Evolutionary conservation across 768 basidiomycete genomes (phyloP).

Genomic region (Rhodosporidiobolus sp.): DNA sequence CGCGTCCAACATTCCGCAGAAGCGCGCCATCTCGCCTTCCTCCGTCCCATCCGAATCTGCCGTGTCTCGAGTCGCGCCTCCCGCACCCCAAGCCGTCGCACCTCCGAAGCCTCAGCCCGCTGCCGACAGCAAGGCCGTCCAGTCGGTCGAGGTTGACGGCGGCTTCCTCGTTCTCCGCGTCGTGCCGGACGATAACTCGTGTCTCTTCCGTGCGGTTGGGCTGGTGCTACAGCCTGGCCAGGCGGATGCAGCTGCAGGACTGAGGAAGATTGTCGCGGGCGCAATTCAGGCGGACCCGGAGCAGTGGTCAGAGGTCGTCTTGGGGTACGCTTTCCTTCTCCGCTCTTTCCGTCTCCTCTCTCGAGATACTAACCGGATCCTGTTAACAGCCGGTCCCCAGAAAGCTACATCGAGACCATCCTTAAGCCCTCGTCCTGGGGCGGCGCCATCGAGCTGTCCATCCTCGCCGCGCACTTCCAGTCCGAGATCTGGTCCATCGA

Average conservation of each 20-base stretch:
- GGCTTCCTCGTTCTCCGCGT: slow-evolving; percentile 49
- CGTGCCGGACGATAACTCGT: slow-evolving; percentile 97
- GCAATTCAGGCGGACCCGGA: slow-evolving; percentile 68
- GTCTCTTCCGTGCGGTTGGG: slow-evolving; percentile 82
- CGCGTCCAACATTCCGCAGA: slow-evolving; percentile 12
- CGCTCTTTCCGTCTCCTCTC: too few species aligned
- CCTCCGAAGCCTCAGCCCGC: not conserved
- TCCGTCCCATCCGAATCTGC: slow-evolving; percentile 8
- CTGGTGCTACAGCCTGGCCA: slow-evolving; percentile 75
- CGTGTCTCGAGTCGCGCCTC: not conserved
- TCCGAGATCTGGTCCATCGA: slow-evolving; percentile 63
- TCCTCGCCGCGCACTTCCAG: slow-evolving; percentile 74
- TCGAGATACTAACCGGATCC: slow-evolving; percentile 43
- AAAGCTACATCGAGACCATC: slow-evolving; percentile 77
- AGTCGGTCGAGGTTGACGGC: slow-evolving; percentile 39
- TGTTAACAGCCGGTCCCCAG: slow-evolving; percentile 58
- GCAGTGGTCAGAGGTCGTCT: slow-evolving; percentile 77
- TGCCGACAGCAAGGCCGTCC: slow-evolving; percentile 31
- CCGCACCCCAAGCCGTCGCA: not conserved
- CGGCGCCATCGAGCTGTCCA: slow-evolving; percentile 83
- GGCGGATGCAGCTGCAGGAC: slow-evolving; percentile 63
- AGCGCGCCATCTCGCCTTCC: slow-evolving; percentile 33
- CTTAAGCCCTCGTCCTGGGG: slow-evolving; percentile 81
- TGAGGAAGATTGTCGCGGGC: slow-evolving; percentile 81
- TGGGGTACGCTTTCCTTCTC: slow-evolving; percentile 60